Conservation (phyloP, 805 yeast genomes). For the Helenozyma baotianmanensis region DNA sequence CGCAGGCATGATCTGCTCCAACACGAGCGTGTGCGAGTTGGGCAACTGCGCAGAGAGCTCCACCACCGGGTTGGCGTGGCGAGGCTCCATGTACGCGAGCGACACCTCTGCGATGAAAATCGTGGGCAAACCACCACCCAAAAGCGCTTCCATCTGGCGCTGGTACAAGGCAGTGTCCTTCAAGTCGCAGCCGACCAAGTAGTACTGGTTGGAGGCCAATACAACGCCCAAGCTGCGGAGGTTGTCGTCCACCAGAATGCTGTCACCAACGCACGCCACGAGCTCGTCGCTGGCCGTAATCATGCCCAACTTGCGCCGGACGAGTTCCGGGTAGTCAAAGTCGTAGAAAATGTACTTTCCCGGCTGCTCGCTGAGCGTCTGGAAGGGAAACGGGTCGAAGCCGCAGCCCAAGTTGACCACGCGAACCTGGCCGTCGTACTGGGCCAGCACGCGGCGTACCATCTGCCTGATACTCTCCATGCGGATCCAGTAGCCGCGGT, state of each 20-base stretch:
- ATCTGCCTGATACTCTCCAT: constrained; percentile 62
- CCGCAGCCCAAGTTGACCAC: constrained; percentile 80
- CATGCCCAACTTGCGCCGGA: constrained; percentile 50
- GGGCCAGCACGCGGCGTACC: constrained; percentile 42
- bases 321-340: constrained; percentile 71
- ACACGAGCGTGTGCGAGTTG: constrained; percentile 54
- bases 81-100: constrained; percentile 70
- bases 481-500: constrained; percentile 79
- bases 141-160: constrained; percentile 21
- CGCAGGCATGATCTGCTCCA: constrained; percentile 70
- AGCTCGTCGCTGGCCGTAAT: constrained; percentile 48
- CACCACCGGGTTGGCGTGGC: constrained; percentile 60
- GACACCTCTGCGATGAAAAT: constrained; percentile 81
- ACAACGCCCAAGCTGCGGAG: constrained; percentile 16
- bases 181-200: constrained; percentile 64
- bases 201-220: constrained; percentile 30
- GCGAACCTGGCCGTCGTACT: constrained; percentile 24
- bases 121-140: constrained; percentile 33
- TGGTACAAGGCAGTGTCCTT: constrained; percentile 41
- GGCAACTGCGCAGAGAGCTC: constrained; percentile 41
- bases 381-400: constrained; percentile 45
- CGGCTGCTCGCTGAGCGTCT: constrained; percentile 25
- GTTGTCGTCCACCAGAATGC: not conserved
- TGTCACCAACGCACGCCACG: constrained; percentile 37
- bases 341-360: constrained; percentile 48